Evolutionary conservation across 495 filamentous ascomycete genomes (phyloP), one percentile per base, ranked within the genome.

Genomic region (Neurospora sp.): DNA sequence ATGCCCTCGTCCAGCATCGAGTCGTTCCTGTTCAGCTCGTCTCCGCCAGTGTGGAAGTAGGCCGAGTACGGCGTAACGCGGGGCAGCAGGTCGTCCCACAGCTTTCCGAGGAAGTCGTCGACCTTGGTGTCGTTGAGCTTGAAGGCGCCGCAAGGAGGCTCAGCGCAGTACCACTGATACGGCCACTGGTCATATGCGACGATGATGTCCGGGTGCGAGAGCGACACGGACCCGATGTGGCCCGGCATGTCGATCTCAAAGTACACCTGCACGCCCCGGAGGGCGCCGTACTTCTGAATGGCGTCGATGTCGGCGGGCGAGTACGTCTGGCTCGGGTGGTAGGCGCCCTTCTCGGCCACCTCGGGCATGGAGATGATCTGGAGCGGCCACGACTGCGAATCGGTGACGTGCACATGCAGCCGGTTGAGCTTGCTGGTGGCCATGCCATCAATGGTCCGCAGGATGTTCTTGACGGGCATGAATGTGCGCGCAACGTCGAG

Each of bases 171-270:
- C 66, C 79, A 87, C 42, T 83, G 74, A 87, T 92, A 95, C 4
- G 93, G 92, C 70, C 88, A 83, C 8, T 86, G 85, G 76, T 93
- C 88, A 80, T 87, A 91, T 4, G 91, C 93, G 3, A 91, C 85
- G 73, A 95, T 90, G 5, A 96, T 84, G 0, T 94, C 90, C 4
- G 93, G 93, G 77, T 92, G 87, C 8, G 89, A 84, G 60, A 85
- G 83, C 39, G 84, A 84, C 60, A 92, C 90, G 20, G 86, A 78
- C 1, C 90, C 86, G 12, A 92, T 93, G 80, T 96, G 93, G 37
- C 93, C 93, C 8, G 93, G 93, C 86, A 91, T 91, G 76, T 96
- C 93, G 73, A 93, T 92, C 81, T 95, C 93, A 37, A 94, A 82
- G 77, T 91, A 87, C 5, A 94, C 88, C 78, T 93, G 84, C 9